These are phyloP conservation scores for Verticillium dahliae DNA, from an alignment of 2,329 filamentous ascomycete genomes.

Conservation along the genomic window DNA sequence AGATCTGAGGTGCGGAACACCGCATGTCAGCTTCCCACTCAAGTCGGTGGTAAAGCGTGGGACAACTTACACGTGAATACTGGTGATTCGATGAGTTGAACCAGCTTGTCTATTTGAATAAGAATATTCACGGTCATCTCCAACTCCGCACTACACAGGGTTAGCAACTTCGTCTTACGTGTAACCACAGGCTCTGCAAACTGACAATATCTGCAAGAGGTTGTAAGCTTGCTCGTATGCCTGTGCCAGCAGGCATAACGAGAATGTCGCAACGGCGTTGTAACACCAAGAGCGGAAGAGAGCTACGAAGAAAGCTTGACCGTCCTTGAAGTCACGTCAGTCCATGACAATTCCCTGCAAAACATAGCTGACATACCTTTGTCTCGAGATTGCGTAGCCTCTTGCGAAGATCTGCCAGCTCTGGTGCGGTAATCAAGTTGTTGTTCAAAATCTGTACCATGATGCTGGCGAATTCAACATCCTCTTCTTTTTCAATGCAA, in stretches of 20 bases:
- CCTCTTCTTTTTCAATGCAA: conserved; percentile 95
- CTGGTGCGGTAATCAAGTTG: conserved; percentile 94
- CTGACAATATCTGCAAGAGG: conserved; percentile 87
- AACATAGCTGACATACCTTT: conserved; percentile 45
- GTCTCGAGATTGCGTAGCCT: conserved; percentile 84
- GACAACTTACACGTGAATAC: conserved; percentile 81
- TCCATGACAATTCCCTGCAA: background rate
- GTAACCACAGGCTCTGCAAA: conserved; percentile 14
- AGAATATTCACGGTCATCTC: conserved; percentile 99
- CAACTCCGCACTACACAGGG: conserved; percentile 68
- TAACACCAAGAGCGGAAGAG: conserved; percentile 97
- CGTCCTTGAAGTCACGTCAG: conserved; percentile 53
- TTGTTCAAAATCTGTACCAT: conserved; percentile 99
- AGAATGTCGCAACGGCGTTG: conserved; percentile 96
- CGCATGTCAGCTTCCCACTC: background rate
- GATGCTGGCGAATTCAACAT: conserved; percentile 96
- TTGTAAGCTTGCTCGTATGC: conserved; percentile 98
- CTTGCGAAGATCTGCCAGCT: conserved; percentile 85
- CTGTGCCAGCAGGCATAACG: conserved; percentile 87
- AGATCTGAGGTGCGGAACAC: conserved; percentile 55
- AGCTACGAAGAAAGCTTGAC: conserved; percentile 89
- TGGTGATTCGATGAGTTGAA: conserved; percentile 91
- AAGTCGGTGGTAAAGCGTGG: background rate
- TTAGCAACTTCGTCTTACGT: conserved; percentile 3
- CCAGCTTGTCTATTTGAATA: conserved; percentile 97